Base-by-base conservation (phyloP, 2,329 filamentous ascomycete genomes). In the Claviceps capensis region DNA sequence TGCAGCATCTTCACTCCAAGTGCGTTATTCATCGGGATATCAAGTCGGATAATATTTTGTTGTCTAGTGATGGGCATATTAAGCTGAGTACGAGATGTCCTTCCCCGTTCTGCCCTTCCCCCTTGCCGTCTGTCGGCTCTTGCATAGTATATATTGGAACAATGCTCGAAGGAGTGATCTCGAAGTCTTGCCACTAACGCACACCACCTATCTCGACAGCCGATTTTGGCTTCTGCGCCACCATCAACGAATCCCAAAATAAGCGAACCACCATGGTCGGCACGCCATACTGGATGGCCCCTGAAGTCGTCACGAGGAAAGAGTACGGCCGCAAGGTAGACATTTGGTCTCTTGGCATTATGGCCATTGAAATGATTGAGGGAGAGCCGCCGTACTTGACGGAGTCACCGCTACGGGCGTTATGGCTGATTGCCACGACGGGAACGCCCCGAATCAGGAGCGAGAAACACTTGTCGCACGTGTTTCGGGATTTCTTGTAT, bases 301-400 rank as follows among this genome's bases (percentile, higher is more conserved):
- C 93, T 3, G 93, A 98, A 69, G 91, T 98, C 22, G 93, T 98
- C 30, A 97, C 89, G 6, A 78, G 90, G 43, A 97, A 97, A 68
- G 93, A 97, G 70, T 98, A 98, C 69, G 93, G 93, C 58, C 85
- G 91, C 56, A 98, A 97, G 69, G 91, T 98, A 51, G 93, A 98
- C 64, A 96, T 98, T 60, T 98, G 93, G 93, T 95, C 88, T 54
- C 74, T 98, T 45, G 93, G 93, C 54, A 98, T 98, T 71, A 97
- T 98, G 93, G 89, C 93, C 7, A 97, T 98, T 62, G 93, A 98
- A 69, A 98, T 98, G 93, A 95, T 98, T 58, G 93, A 97, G 71
- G 93, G 91, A 65, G 93, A 97, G 67, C 93, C 93, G 13, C 93
- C 93, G 23, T 98, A 97, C 65, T 76, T 98, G 54, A 97, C 90